These are phyloP conservation scores for Fusarium sp. DNA, from an alignment of 2,329 filamentous ascomycete species.

Conservation along the genomic window DNA sequence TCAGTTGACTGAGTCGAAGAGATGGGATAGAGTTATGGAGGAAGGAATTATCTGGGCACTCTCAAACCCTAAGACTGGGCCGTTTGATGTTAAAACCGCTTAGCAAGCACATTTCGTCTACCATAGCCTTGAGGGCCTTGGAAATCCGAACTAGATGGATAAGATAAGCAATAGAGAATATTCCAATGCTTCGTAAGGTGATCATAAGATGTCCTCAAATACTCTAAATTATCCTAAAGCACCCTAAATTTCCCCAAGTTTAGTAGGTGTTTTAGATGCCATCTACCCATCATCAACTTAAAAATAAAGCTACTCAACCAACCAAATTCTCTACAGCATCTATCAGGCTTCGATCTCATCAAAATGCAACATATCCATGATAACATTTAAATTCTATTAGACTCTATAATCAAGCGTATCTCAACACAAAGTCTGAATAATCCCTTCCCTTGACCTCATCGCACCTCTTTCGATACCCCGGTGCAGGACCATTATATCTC, in stretches of 20 bases:
- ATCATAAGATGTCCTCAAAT: neutral
- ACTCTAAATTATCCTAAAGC: neutral
- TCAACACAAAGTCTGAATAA: conserved; percentile 33
- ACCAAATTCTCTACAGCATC: neutral
- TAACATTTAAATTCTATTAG: too few relatives aligned
- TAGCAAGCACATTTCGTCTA: neutral
- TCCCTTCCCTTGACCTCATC: conserved; percentile 44
- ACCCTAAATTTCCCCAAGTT: rapidly evolving
- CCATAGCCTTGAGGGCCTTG: rapidly evolving
- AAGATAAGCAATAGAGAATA: rapidly evolving
- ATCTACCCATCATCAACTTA: neutral
- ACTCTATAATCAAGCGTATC: neutral
- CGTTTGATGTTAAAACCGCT: conserved; percentile 27
- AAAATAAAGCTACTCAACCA: too few relatives aligned
- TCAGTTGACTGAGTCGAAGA: conserved; percentile 47
- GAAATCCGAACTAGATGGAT: too few relatives aligned
- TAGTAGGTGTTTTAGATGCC: rapidly evolving
- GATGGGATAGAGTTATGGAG: conserved; percentile 55
- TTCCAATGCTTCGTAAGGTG: neutral
- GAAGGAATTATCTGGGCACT: conserved; percentile 55
- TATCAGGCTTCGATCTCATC: neutral
- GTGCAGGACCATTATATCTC: conserved; percentile 56
- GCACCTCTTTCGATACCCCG: conserved; percentile 53
- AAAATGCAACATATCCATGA: rapidly evolving
- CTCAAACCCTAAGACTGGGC: conserved; percentile 44